A percentile compares a stretch with the other conserved stretches of the same genome.
Conservation (phyloP, 2,329 filamentous ascomycete species). For the Neopestalotiopsis clavispora region DNA sequence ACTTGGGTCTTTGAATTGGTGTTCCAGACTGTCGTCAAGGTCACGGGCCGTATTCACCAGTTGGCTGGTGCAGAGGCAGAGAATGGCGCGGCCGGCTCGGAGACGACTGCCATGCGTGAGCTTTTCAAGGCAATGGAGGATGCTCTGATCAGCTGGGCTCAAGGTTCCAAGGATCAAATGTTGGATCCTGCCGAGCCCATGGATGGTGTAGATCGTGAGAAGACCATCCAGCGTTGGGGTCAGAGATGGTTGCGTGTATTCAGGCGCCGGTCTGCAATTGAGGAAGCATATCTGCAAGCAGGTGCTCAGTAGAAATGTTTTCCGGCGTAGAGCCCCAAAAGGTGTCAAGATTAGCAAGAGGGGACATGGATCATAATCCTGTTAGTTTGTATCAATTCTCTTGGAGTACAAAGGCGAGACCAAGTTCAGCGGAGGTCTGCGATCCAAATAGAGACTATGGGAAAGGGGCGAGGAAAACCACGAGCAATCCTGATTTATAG, state of each 20-base stretch:
- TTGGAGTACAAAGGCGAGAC: not conserved
- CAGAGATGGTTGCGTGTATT: conserved; percentile 88
- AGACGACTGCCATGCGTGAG: conserved; percentile 75
- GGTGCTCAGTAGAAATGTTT: conserved; percentile 8
- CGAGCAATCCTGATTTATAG: conserved; percentile 2
- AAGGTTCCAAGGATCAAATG: conserved; percentile 74
- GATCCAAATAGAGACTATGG: not conserved
- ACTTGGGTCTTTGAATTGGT: conserved; percentile 89
- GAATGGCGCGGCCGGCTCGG: conserved; percentile 57
- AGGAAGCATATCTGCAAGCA: conserved; percentile 62
- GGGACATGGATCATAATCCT: not conserved
- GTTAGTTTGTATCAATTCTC: not conserved
- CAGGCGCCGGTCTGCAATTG: conserved; percentile 78
- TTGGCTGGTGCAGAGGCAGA: conserved; percentile 68
- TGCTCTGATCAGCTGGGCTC: conserved; percentile 72
- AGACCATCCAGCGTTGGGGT: conserved; percentile 79
- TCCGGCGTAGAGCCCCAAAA: not conserved
- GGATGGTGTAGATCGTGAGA: conserved; percentile 64
- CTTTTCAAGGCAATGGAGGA: conserved; percentile 85
- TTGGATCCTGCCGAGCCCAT: conserved; percentile 62
- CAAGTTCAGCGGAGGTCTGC: not conserved
- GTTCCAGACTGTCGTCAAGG: conserved; percentile 85
- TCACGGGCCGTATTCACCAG: conserved; percentile 84
- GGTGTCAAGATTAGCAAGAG: not conserved
- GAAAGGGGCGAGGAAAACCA: not conserved